phyloP scores from a whole-genome alignment of 345 rosid species.

The Salix purpurea region DNA sequence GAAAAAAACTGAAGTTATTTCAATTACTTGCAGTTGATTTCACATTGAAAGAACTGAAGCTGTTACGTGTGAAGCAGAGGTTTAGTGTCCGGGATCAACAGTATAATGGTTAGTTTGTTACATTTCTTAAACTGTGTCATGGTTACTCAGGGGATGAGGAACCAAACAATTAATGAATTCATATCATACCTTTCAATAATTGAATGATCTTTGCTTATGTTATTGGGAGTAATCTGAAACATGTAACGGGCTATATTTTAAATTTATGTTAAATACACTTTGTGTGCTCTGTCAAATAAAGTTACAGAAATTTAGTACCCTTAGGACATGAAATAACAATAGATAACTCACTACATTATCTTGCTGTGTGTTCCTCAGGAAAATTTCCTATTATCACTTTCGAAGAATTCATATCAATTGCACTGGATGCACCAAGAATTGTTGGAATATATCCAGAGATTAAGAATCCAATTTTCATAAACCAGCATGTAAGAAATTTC shows the following conservation, averaged over 20 bases:
- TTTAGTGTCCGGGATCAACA: constrained; percentile 75
- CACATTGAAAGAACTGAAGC: constrained; percentile 64
- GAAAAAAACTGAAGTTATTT: constrained; percentile 2
- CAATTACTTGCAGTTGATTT: constrained; percentile 66
- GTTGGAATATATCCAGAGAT: constrained; percentile 99
- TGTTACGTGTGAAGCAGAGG: constrained; percentile 75
- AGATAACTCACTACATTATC: constrained; percentile 1
- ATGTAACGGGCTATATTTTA: background rate
- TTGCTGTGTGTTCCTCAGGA: constrained; percentile 43
- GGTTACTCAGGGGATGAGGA: no score
- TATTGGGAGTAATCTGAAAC: background rate
- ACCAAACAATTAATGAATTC: background rate
- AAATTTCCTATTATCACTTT: constrained; percentile 74
- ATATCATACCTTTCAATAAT: background rate
- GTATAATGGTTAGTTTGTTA: constrained; percentile 58
- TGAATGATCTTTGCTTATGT: background rate
- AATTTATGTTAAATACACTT: background rate
- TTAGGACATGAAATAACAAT: background rate
- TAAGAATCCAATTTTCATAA: constrained; percentile 80
- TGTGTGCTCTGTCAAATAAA: background rate
- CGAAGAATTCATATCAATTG: constrained; percentile 83
- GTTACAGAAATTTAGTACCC: background rate
- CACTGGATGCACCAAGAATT: constrained; percentile 72
- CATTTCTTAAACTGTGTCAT: background rate
- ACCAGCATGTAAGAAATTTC: constrained; percentile 58